These are phyloP conservation scores for Meira miltonrushii DNA, from an alignment of 1,284 basidiomycete genomes.

Conservation along the genomic window DNA sequence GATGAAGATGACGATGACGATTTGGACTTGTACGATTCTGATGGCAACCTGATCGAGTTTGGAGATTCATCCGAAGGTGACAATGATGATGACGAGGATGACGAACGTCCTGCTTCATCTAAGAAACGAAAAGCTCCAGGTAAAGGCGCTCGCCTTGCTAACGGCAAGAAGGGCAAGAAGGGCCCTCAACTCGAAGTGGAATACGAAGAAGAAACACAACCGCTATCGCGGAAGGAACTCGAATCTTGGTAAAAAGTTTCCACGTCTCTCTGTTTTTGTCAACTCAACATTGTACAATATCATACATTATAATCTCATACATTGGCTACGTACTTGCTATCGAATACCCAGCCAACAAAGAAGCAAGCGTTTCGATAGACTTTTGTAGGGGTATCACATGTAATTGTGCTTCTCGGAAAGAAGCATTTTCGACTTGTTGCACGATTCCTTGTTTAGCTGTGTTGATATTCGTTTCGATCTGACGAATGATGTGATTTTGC, in stretches of 20 bases:
- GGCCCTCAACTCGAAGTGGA: slow-evolving; percentile 68
- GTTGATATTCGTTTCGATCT: not conserved
- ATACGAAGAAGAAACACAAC: slow-evolving; percentile 88
- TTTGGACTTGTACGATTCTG: slow-evolving; percentile 16
- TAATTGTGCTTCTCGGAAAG: slow-evolving; percentile 9
- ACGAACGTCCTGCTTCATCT: slow-evolving; percentile 6
- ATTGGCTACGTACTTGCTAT: not conserved
- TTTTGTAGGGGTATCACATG: slow-evolving; percentile 7
- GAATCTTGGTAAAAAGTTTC: slow-evolving; percentile 38
- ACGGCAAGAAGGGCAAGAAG: slow-evolving; percentile 15
- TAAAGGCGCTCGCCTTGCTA: slow-evolving; percentile 1
- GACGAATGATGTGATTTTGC: not conserved
- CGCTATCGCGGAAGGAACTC: slow-evolving; percentile 55
- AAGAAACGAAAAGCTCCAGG: slow-evolving; percentile 11
- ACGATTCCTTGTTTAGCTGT: not conserved
- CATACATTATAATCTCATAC: not conserved
- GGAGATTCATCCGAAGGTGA: slow-evolving; percentile 23
- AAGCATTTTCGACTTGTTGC: not conserved
- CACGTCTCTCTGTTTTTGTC: not conserved
- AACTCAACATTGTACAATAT: not conserved
- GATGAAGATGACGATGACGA: slow-evolving; percentile 23
- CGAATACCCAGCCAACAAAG: not conserved
- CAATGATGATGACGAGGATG: slow-evolving; percentile 25
- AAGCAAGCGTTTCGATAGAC: not conserved
- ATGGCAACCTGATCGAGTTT: slow-evolving; percentile 11